Percentiles rank a stretch among this genome's conserved stretches.
Conservation (phyloP, 768 basidiomycete genomes). For the Exsudoporus frostii region DNA sequence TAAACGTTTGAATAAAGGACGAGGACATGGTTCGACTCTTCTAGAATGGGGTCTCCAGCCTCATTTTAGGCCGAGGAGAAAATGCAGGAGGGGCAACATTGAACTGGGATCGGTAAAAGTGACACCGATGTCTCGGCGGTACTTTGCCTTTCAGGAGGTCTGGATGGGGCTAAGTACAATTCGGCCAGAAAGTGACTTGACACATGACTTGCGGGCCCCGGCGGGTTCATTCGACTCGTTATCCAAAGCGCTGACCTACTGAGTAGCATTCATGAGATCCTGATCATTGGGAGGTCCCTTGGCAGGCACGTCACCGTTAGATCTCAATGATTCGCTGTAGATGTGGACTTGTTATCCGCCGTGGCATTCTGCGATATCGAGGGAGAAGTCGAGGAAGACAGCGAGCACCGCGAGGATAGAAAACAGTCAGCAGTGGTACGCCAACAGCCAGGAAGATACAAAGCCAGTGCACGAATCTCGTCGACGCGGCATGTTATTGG, state of each 20-base stretch:
- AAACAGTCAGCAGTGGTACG: conserved; percentile 35
- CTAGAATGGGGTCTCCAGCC: no score
- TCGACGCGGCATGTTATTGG: conserved; percentile 30
- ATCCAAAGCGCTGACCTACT: conserved; percentile 28
- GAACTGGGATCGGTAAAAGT: conserved; percentile 5
- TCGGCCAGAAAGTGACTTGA: conserved; percentile 10
- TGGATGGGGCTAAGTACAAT: conserved; percentile 57
- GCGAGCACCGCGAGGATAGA: conserved; percentile 27
- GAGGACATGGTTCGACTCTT: no score
- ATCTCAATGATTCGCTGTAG: conserved; percentile 14
- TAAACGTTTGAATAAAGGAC: no score
- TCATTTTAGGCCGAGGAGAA: conserved; percentile 15
- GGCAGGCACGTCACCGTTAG: conserved; percentile 12
- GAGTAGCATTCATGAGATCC: conserved; percentile 31
- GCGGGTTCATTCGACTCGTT: conserved; percentile 17
- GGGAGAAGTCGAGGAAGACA: conserved; percentile 16
- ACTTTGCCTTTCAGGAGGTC: conserved; percentile 40
- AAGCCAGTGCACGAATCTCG: conserved; percentile 13
- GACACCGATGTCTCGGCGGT: conserved; percentile 12
- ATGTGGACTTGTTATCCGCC: neutral
- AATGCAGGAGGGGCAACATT: neutral
- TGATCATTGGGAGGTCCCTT: conserved; percentile 21
- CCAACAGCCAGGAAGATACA: conserved; percentile 24
- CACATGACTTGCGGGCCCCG: neutral
- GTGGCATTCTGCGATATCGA: conserved; percentile 10